A percentile compares a stretch with the other conserved stretches of the same genome.
phyloP scores from a whole-genome alignment of 495 filamentous ascomycete species.

The Neurospora pannonica region DNA sequence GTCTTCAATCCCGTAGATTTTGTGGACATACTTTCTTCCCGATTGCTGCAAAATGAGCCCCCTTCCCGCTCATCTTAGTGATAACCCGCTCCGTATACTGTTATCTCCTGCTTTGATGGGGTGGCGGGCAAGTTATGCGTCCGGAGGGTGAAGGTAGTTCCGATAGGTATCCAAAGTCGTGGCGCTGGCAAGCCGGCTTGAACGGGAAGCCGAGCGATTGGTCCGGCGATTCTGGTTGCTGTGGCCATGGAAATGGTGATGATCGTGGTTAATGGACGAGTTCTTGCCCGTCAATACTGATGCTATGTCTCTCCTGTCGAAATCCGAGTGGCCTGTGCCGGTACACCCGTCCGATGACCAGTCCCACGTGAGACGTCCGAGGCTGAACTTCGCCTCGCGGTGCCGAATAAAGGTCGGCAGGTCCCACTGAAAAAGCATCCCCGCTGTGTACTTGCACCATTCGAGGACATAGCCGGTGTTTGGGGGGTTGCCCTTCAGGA shows the following conservation, averaged over 20 bases:
- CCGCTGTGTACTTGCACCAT: background rate
- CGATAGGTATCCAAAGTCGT: too few species aligned
- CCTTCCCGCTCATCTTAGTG: too few species aligned
- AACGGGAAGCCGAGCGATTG: too few species aligned
- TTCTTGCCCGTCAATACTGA: conserved; percentile 93
- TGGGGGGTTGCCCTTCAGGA: too few species aligned
- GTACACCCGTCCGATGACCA: background rate
- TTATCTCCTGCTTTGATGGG: too few species aligned
- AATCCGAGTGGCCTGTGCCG: conserved; percentile 37
- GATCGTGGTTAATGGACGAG: conserved; percentile 45
- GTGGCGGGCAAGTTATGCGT: too few species aligned
- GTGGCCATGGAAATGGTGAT: conserved; percentile 27
- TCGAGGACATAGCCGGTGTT: background rate
- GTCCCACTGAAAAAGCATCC: background rate
- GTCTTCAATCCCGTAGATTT: too few species aligned
- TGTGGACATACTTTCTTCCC: too few species aligned
- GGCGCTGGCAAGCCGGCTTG: too few species aligned
- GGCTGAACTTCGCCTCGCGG: background rate
- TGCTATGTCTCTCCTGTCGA: conserved; percentile 71
- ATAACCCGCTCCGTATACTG: too few species aligned
- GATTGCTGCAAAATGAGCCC: too few species aligned
- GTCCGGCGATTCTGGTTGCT: conserved; percentile 31
- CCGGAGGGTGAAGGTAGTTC: too few species aligned
- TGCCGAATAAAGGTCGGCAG: background rate
- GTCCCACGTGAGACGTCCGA: background rate